Conservation (phyloP, 495 filamentous ascomycete genomes). For the Aspergillus haitiensis region DNA sequence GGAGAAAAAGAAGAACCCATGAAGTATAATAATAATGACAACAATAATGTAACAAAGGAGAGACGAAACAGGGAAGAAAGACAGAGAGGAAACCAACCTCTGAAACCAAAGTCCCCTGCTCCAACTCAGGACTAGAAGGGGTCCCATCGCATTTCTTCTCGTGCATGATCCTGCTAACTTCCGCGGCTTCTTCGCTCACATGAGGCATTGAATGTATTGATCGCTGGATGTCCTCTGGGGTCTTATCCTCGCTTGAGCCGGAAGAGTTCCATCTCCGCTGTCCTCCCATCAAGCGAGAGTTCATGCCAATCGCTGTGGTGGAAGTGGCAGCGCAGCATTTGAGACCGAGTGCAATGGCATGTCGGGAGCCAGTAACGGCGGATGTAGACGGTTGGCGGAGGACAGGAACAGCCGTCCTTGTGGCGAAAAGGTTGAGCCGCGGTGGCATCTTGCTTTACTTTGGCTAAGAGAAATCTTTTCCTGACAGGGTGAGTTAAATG, state of each 20-base stretch:
- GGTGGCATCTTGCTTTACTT: slow-evolving; percentile 34
- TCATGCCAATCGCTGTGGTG: slow-evolving; percentile 5
- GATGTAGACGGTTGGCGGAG: slow-evolving; percentile 34
- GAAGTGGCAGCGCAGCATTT: slow-evolving; percentile 28
- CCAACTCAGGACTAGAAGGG: slow-evolving; percentile 58
- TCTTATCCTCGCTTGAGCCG: slow-evolving; percentile 44
- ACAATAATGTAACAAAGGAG: no score
- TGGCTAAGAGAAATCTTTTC: slow-evolving; percentile 10
- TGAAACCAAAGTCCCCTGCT: slow-evolving; percentile 64
- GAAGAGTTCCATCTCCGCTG: slow-evolving; percentile 45
- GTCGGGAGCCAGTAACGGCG: slow-evolving; percentile 24
- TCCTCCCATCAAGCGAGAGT: slow-evolving; percentile 14
- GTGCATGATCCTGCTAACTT: slow-evolving; percentile 53
- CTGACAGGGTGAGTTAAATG: slow-evolving; percentile 11
- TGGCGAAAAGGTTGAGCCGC: slow-evolving; percentile 40
- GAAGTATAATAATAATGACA: no score
- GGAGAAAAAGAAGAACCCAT: no score
- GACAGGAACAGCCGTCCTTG: slow-evolving; percentile 35
- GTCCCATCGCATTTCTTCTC: slow-evolving; percentile 43
- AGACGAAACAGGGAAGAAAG: slow-evolving; percentile 5
- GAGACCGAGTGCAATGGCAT: slow-evolving; percentile 27
- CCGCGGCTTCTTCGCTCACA: slow-evolving; percentile 65
- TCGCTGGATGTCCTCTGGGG: slow-evolving; percentile 42
- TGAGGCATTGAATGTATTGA: slow-evolving; percentile 57
- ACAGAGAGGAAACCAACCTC: slow-evolving; percentile 49